These are phyloP conservation scores for Nymphaea colorata DNA, from an alignment of 164 flowering plant species.

Conservation along the genomic window DNA sequence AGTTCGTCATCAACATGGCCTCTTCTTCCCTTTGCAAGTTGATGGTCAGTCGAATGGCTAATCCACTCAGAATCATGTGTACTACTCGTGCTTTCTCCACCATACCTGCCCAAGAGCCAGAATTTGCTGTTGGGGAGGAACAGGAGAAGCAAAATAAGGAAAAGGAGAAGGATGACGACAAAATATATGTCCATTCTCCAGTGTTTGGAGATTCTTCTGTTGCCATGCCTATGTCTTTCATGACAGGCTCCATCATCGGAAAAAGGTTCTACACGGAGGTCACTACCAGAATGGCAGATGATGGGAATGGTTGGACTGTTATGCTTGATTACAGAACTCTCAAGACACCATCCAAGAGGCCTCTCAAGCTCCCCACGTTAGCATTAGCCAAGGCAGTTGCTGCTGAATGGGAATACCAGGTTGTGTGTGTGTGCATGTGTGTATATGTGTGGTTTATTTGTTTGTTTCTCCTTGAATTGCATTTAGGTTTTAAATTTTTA, in stretches of 20 bases:
- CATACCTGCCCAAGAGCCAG: not conserved
- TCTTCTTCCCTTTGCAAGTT: no score
- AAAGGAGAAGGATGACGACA: conserved; percentile 15
- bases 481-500: conserved; percentile 8
- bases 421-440: conserved; percentile 6
- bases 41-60: no score
- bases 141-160: conserved; percentile 2
- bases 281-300: conserved; percentile 73
- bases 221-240: conserved; percentile 89
- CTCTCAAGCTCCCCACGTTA: conserved; percentile 67
- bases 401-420: conserved; percentile 98
- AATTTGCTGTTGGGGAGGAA: conserved; percentile 22
- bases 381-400: conserved; percentile 86
- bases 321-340: conserved; percentile 96
- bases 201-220: conserved; percentile 27
- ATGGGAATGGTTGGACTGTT: conserved; percentile 79
- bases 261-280: conserved; percentile 74
- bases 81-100: no score
- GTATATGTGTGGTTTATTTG: not conserved
- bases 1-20: no score
- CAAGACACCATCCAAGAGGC: conserved; percentile 74
- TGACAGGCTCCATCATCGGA: conserved; percentile 93
- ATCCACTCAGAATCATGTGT: no score
- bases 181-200: conserved; percentile 29
- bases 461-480: not conserved